Base-by-base conservation (phyloP, 306 rosid genomes). In the Castanea sativa region DNA sequence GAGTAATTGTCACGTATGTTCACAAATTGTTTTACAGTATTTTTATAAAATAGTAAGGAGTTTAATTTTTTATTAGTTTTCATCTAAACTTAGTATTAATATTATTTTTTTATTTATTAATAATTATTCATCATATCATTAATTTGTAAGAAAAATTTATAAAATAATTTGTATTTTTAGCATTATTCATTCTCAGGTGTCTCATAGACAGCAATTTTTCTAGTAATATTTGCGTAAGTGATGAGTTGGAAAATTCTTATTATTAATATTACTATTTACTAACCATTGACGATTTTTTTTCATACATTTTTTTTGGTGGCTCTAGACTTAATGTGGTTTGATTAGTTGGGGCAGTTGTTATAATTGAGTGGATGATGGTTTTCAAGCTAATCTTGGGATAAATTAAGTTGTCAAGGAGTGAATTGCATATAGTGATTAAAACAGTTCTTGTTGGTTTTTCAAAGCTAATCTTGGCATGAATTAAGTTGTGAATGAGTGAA, bases 291-390 rank as follows among this genome's bases (percentile, higher is more conserved):
- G 2, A 38, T 23, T 41, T 41, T 41, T 35, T 41, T 41, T 41
- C 2, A 41, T 8, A 41, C 45, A 41, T 41, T 0, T 41, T 38
- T 38, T 41, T 41, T 33, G 38, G 38, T 33, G 38, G 38, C 38
- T 33, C 38, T 33, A 33, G 38, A 1, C 38, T 33, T 33, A 33
- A 33, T 33, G 7, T 2, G 13, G 33, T 71, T 43, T 25, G 9
- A 13, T 73, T 79, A 71, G 43, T 9, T 4, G 41, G n/a, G 9
- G 9, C 29, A 74, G 81, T 27, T 71, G 81, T 84, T 71, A n/a
- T 49, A 71, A 80, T 73, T 85, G 29, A 15, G 65, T 23, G 78
- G 83, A 43, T 78, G 73, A 35, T 69, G 80, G 80, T 29, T 10
- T 49, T 13, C 70, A 55, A 49, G 53, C 73, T 84, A 49, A 51